Evolutionary conservation across 192 early-diverging fungal genomes (phyloP).

Genomic region (Entophlyctis luteolus): DNA sequence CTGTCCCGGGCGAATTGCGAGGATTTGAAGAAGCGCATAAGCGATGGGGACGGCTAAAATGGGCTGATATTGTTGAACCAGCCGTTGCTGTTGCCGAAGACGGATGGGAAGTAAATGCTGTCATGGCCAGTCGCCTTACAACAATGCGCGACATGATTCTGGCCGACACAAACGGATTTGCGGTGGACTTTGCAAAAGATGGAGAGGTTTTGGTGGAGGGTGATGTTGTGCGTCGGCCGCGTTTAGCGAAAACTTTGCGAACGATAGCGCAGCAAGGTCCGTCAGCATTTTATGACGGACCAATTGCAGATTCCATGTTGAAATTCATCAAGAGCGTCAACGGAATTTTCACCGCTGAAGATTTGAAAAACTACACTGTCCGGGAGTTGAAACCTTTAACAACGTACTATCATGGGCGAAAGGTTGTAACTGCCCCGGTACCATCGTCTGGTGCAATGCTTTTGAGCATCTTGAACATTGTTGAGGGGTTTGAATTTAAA

Average conservation of each 20-base stretch:
- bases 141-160: background rate
- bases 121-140: constrained; percentile 45
- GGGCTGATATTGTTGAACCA: constrained; percentile 74
- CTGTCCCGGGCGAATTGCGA: constrained; percentile 65
- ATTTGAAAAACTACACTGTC: constrained; percentile 63
- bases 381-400: constrained; percentile 32
- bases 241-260: constrained; percentile 33
- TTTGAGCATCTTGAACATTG: constrained; percentile 77
- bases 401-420: constrained; percentile 74
- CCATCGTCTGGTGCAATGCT: constrained; percentile 84
- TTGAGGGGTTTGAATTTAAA: constrained; percentile 76
- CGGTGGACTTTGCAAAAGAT: constrained; percentile 57
- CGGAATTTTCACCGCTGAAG: constrained; percentile 73
- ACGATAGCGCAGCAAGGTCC: constrained; percentile 37
- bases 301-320: constrained; percentile 65
- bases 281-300: constrained; percentile 46
- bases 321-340: constrained; percentile 57
- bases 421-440: constrained; percentile 63
- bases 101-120: constrained; percentile 61
- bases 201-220: constrained; percentile 66
- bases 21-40: constrained; percentile 79
- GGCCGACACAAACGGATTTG: constrained; percentile 12
- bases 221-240: constrained; percentile 42
- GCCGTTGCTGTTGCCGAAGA: constrained; percentile 70
- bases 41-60: constrained; percentile 75